Conservation (phyloP, 305 asterid species). For the Fraxinus paxiana region DNA sequence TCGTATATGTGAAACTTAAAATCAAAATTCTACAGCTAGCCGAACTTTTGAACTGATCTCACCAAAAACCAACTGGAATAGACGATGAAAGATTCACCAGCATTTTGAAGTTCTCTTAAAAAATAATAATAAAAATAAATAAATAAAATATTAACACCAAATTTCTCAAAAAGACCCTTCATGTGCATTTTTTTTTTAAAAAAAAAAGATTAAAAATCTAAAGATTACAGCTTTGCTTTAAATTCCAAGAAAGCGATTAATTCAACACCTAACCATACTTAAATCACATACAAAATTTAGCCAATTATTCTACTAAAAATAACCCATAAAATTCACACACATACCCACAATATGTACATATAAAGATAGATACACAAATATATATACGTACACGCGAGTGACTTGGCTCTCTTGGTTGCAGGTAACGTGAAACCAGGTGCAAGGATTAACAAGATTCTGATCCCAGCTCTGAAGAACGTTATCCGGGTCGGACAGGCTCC, state of each 20-base stretch:
- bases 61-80: background rate
- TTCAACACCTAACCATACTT: background rate
- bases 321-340: background rate
- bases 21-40: background rate
- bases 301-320: background rate
- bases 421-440: constrained; percentile 86
- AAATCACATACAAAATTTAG: background rate
- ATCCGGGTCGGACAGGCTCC: constrained; percentile 69
- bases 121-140: background rate
- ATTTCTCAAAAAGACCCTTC: background rate
- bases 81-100: background rate
- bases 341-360: background rate
- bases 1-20: background rate
- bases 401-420: constrained; percentile 65
- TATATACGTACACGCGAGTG: constrained; percentile 60
- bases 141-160: background rate
- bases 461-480: constrained; percentile 85
- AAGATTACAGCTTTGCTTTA: background rate
- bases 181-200: background rate
- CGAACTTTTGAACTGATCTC: background rate
- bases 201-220: background rate
- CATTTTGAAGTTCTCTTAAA: background rate
- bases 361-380: constrained; percentile 13
- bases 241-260: background rate
- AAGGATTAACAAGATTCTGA: constrained; percentile 75